Conservation (phyloP, 176 grass and related monocot genomes). For the Oryza rufipogon region DNA sequence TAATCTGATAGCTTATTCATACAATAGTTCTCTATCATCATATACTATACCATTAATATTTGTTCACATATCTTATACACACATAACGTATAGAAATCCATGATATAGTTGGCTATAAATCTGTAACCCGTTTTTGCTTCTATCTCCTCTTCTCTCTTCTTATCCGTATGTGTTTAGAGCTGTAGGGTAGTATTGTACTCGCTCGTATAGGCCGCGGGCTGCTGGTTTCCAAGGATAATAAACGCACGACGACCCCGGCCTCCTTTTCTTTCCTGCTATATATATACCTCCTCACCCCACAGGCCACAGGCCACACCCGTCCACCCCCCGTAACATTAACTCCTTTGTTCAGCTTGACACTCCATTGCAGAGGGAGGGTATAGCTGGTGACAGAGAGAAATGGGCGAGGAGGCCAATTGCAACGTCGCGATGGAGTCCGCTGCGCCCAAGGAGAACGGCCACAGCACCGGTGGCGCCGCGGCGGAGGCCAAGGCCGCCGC, state of each 20-base stretch:
- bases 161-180: too few species aligned
- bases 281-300: conserved; percentile 40
- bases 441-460: conserved; percentile 34
- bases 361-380: background rate
- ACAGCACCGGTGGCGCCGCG: background rate
- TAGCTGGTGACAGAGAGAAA: background rate
- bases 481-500: background rate
- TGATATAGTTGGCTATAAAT: too few species aligned
- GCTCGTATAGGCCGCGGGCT: background rate
- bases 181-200: too few species aligned
- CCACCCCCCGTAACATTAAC: conserved; percentile 47
- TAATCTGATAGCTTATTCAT: too few species aligned
- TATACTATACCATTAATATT: too few species aligned
- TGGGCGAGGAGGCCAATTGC: conserved; percentile 60
- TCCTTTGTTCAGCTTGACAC: conserved; percentile 16
- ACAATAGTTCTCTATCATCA: too few species aligned
- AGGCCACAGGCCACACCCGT: conserved; percentile 31
- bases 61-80: too few species aligned
- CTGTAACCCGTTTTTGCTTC: too few species aligned
- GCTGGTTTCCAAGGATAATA: conserved; percentile 30
- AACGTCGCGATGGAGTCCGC: conserved; percentile 40
- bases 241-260: background rate
- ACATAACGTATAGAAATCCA: too few species aligned
- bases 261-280: conserved; percentile 2
- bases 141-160: too few species aligned